A percentile compares a stretch with the other conserved stretches of the same genome.
phyloP scores from a whole-genome alignment of 345 rosid genomes.

The Rhizophora mangle region DNA sequence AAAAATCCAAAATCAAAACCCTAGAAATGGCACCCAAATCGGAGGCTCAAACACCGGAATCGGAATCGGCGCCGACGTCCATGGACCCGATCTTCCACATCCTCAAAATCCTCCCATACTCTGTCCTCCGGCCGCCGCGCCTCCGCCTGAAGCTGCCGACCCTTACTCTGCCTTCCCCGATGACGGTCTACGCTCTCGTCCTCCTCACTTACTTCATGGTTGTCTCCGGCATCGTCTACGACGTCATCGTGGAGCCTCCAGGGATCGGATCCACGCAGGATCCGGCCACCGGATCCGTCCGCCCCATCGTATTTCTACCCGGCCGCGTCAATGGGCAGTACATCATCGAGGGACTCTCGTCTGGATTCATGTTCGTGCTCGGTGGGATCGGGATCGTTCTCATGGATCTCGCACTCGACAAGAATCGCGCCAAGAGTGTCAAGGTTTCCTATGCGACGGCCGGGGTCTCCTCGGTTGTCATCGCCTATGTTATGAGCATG shows the following conservation, averaged over 20 bases:
- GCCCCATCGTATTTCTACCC: conserved; percentile 85
- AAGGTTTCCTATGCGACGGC: conserved; percentile 79
- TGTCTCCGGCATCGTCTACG: conserved; percentile 86
- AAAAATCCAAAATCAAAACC: neutral
- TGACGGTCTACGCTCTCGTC: conserved; percentile 77
- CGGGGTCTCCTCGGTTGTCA: conserved; percentile 61
- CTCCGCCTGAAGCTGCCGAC: conserved; percentile 92
- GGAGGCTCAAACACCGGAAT: neutral
- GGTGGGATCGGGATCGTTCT: conserved; percentile 86
- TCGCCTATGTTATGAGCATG: conserved; percentile 88
- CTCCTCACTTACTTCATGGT: conserved; percentile 97
- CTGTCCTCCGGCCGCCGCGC: conserved; percentile 73
- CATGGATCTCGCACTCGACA: conserved; percentile 84
- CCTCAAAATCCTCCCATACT: conserved; percentile 56
- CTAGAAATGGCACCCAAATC: conserved; percentile 10
- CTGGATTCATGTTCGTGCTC: conserved; percentile 91
- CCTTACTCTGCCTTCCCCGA: conserved; percentile 74
- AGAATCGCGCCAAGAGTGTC: conserved; percentile 75
- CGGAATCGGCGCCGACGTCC: conserved; percentile 10
- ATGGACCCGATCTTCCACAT: conserved; percentile 73
- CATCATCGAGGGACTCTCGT: conserved; percentile 95
- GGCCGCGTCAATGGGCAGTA: conserved; percentile 96
- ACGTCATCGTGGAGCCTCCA: conserved; percentile 94
- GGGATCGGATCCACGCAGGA: conserved; percentile 96
- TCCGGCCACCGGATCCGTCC: conserved; percentile 73